Evolutionary conservation across 192 early-diverging fungal species (phyloP).

Genomic region (Haplosporangium gracile): DNA sequence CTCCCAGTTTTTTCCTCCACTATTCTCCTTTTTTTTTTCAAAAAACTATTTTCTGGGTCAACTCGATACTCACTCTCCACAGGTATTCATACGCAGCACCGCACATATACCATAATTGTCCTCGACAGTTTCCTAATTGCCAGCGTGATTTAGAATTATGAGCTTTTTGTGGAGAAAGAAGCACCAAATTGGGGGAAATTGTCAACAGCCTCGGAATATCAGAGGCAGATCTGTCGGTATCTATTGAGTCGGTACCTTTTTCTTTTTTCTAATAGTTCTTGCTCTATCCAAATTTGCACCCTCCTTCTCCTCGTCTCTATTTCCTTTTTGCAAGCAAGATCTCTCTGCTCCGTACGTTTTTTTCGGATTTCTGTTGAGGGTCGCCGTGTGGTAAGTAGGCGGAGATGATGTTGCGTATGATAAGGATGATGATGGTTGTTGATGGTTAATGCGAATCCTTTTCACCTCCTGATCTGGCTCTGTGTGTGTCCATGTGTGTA

Average conservation of each 20-base stretch:
- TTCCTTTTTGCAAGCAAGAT: not conserved
- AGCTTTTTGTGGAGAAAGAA: conserved; percentile 2
- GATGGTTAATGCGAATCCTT: not conserved
- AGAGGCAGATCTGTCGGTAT: not conserved
- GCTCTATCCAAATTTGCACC: not conserved
- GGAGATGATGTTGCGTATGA: not conserved
- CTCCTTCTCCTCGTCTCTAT: not conserved
- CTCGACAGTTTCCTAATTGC: not conserved
- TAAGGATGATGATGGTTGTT: not conserved
- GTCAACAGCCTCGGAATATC: not conserved
- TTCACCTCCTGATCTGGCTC: not conserved
- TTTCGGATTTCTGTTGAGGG: not conserved
- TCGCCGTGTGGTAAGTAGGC: not conserved
- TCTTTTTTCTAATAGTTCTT: not conserved
- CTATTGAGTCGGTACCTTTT: conserved; percentile 1
- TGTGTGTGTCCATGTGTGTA: not conserved
- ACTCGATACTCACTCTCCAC: not conserved
- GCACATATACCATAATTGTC: not conserved
- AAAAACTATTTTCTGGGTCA: not conserved
- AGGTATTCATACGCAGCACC: no score
- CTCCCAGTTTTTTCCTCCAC: not conserved
- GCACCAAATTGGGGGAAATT: not conserved
- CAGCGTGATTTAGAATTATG: not conserved
- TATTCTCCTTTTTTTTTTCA: not conserved
- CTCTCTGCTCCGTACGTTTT: not conserved